Evolutionary conservation across 768 basidiomycete species (phyloP).

Genomic region (Tephrocybe sp.): DNA sequence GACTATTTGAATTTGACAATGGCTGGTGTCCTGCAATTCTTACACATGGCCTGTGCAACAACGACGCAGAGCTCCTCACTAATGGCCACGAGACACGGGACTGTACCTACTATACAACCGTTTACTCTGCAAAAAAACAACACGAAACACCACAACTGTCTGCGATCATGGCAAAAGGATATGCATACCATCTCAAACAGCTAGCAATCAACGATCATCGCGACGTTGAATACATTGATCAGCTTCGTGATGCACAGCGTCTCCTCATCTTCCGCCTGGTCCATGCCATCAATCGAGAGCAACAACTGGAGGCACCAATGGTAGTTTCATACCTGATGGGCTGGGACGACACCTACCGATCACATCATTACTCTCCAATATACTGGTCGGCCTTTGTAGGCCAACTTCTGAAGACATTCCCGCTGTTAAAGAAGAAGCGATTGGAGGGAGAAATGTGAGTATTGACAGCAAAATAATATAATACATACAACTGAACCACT

Average conservation of each 20-base stretch:
- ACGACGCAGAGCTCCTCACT: constrained; percentile 40
- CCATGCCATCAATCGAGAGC: constrained; percentile 32
- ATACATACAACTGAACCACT: too few relatives aligned
- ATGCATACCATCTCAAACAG: constrained; percentile 30
- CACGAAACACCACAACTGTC: constrained; percentile 29
- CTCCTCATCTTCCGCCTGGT: constrained; percentile 31
- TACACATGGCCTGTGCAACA: constrained; percentile 31
- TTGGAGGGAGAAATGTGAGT: not conserved
- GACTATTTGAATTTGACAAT: constrained; percentile 25
- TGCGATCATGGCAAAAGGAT: constrained; percentile 30
- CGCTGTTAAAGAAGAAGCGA: constrained; percentile 16
- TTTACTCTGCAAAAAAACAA: constrained; percentile 31
- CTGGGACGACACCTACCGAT: constrained; percentile 36
- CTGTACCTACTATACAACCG: not conserved
- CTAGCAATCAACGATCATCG: too few relatives aligned
- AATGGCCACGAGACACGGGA: constrained; percentile 6
- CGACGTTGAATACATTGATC: constrained; percentile 11
- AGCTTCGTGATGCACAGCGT: constrained; percentile 23
- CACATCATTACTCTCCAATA: constrained; percentile 32
- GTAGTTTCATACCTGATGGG: constrained; percentile 43
- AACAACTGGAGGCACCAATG: constrained; percentile 37
- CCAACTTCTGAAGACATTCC: constrained; percentile 19
- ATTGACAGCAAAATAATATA: too few relatives aligned
- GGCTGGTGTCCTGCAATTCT: constrained; percentile 26
- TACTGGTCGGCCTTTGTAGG: constrained; percentile 27